Evolutionary conservation across 768 basidiomycete genomes (phyloP), one percentile per base, ranked within the genome.

Genomic region (Serpula lacrymans): DNA sequence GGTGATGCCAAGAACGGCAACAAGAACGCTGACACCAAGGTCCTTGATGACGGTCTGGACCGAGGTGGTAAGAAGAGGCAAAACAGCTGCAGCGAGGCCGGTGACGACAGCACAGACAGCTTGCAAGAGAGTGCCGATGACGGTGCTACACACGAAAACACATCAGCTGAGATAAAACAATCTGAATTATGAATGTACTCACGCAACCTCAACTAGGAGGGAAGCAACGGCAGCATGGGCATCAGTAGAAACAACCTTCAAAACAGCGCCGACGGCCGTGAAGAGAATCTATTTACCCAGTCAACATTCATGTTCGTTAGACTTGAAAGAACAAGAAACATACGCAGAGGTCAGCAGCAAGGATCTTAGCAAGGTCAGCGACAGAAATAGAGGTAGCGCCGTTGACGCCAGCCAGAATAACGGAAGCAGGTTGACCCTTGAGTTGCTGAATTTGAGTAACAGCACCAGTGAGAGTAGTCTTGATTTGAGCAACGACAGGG

Each of bases 311-410:
- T n/a, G n/a, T n/a, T n/a, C n/a, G n/a, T n/a, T n/a, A n/a, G n/a
- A n/a, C n/a, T n/a, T n/a, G n/a, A n/a, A n/a, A n/a, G n/a, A n/a
- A n/a, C 29, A 16, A 18, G 8, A 25, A 3, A 51, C 54, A 21
- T 28, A 65, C 60, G 13, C 28, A 36, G 5, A 64, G 7, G 17
- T 56, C 42, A 20, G 10, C 39, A 14, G 45, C 54, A 39, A 68
- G 38, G 30, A 60, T 29, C 24, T 33, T 2, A 3, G 55, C 58
- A 22, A 69, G 36, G 3, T 50, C 48, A 2, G 43, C 11, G 16
- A 65, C 57, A 5, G 57, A 56, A 51, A 63, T 29, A 26, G 39
- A 21, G 5, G 42, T 56, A 7, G 46, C 46, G 16, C 51, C 59
- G 2, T 51, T 42, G 20, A 46, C 48, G 16, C 51, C 33, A 5